These are phyloP conservation scores for Penicillium crystallinum DNA, from an alignment of 495 filamentous ascomycete species.

Conservation along the genomic window DNA sequence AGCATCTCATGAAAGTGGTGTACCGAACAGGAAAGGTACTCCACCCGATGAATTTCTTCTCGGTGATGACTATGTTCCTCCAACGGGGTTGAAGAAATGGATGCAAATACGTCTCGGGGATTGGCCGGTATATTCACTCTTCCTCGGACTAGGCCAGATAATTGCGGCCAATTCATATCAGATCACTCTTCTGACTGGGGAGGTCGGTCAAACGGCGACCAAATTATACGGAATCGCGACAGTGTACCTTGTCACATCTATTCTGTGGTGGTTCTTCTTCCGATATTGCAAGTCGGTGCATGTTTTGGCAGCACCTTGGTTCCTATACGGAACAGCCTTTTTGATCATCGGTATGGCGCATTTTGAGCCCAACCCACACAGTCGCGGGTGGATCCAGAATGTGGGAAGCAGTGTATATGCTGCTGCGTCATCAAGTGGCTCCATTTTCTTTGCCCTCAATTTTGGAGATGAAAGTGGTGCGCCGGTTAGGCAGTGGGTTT, in stretches of 20 bases:
- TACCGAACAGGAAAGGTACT: constrained; percentile 18
- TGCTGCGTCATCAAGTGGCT: constrained; percentile 45
- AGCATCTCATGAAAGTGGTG: constrained; percentile 34
- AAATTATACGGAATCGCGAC: constrained; percentile 64
- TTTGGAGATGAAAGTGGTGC: constrained; percentile 48
- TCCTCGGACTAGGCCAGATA: constrained; percentile 62
- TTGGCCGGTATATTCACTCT: constrained; percentile 70
- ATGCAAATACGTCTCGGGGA: constrained; percentile 48
- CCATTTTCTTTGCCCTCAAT: constrained; percentile 49
- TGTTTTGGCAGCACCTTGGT: constrained; percentile 54
- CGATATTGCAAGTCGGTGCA: constrained; percentile 57
- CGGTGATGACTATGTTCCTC: constrained; percentile 59
- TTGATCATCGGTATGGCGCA: constrained; percentile 63
- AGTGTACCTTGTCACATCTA: constrained; percentile 57
- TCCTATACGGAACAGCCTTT: constrained; percentile 63
- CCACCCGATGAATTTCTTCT: constrained; percentile 54
- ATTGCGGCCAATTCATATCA: constrained; percentile 71
- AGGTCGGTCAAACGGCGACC: constrained; percentile 54
- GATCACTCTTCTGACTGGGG: constrained; percentile 62
- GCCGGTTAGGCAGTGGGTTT: constrained; percentile 48
- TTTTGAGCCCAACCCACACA: constrained; percentile 38
- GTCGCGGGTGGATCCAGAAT: constrained; percentile 48
- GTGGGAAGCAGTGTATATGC: constrained; percentile 45
- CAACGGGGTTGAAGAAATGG: constrained; percentile 56
- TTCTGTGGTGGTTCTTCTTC: constrained; percentile 64